Evolutionary conservation across 768 basidiomycete genomes (phyloP), one percentile per base, ranked within the genome.

Genomic region (Tubosaeta sp.): DNA sequence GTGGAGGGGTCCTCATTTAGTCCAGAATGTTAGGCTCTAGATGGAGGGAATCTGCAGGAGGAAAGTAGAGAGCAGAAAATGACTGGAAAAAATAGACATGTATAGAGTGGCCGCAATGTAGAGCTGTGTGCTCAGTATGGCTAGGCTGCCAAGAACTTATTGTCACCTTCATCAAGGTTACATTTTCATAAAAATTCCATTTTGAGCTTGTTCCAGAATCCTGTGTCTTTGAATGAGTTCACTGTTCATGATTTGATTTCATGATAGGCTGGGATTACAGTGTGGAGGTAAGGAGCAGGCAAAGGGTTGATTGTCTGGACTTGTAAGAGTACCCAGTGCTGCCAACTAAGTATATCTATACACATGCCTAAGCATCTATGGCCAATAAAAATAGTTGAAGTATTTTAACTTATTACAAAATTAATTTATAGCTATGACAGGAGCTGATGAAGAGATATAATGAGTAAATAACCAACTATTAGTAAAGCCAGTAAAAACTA

Each of bases 1-100:
- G 34, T 33, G 42, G 27, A 5, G 43, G 26, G 33, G 41, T 52
- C 63, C 51, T 27, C 51, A 37, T 47, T 59, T 34, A 35, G n/a
- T 26, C 25, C 14, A 12, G 17, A 14, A 37, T 45, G 43, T 45
- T 19, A 51, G 25, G 43, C 5, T 17, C n/a, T 14, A 32, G n/a
- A 17, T 7, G 43, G 26, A 27, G 34, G 12, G 32, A 29, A 41
- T 27, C 33, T 16, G 35, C n/a, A 11, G 16, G 13, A 26, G 14
- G 14, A 4, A n/a, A 31, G 22, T n/a, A 32, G 29, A 25, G 27
- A 3, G 12, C 43, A 47, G 8, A 25, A 39, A 38, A 38, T 17
- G 16, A 16, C 16, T 26, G 13, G 26, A n/a, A 37, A 31, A 39
- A 48, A 31, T 39, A 39, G 37, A 33, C 26, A 31, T 17, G 29